Conservation (phyloP, 1,284 basidiomycete species). For the Boletus albobrunnescens region DNA sequence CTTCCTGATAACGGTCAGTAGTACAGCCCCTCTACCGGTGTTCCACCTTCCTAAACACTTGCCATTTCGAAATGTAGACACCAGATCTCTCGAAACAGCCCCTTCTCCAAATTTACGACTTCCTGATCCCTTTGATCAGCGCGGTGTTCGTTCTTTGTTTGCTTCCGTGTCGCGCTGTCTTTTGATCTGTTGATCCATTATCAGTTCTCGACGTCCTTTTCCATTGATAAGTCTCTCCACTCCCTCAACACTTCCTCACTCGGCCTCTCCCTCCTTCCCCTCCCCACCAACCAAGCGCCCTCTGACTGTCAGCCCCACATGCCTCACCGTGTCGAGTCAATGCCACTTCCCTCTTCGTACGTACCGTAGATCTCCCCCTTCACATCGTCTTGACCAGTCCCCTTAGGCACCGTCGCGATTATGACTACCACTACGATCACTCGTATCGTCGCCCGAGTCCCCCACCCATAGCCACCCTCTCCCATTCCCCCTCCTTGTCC, state of each 20-base stretch:
- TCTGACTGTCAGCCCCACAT: constrained; percentile 14
- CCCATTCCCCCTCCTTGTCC: constrained; percentile 61
- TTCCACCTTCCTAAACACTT: constrained; percentile 28
- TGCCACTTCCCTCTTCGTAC: constrained; percentile 30
- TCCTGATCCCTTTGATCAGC: constrained; percentile 37
- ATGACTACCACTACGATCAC: constrained; percentile 37
- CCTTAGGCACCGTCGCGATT: constrained; percentile 40
- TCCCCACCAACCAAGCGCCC: constrained; percentile 7
- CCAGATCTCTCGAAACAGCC: constrained; percentile 35
- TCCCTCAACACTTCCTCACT: constrained; percentile 19
- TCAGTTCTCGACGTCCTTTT: constrained; percentile 34
- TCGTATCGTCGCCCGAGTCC: constrained; percentile 48
- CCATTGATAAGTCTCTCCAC: constrained; percentile 32
- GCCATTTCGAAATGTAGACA: constrained; percentile 29
- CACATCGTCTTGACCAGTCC: constrained; percentile 8
- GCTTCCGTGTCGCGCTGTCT: constrained; percentile 34
- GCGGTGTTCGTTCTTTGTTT: constrained; percentile 38
- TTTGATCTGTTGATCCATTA: constrained; percentile 39
- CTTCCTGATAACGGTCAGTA: constrained; percentile 33
- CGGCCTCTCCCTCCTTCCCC: constrained; percentile 9
- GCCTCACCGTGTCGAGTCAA: constrained; percentile 36
- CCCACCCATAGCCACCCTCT: constrained; percentile 51
- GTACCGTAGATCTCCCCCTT: constrained; percentile 17
- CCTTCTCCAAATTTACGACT: constrained; percentile 33
- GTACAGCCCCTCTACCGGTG: constrained; percentile 23